Conservation (phyloP, 2,329 filamentous ascomycete genomes). For the Canariomyces notabilis region DNA sequence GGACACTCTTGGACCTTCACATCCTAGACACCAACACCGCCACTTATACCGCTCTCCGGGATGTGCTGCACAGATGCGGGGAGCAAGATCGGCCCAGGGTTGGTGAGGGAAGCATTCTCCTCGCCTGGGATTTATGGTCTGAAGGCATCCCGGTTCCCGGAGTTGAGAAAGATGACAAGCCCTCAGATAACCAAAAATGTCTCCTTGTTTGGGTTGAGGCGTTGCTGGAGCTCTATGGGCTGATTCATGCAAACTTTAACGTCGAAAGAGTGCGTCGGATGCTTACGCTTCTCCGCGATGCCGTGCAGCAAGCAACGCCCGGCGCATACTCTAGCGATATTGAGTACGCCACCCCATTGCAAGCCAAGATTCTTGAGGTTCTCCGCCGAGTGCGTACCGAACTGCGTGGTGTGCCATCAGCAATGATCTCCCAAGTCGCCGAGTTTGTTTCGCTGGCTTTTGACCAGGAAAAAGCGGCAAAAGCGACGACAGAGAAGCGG, state of each 20-base stretch:
- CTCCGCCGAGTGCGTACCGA: slow-evolving; percentile 65
- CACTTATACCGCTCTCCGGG: slow-evolving; percentile 61
- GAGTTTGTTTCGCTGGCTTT: slow-evolving; percentile 70
- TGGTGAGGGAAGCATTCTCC: slow-evolving; percentile 49
- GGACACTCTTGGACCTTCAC: slow-evolving; percentile 55
- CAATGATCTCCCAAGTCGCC: slow-evolving; percentile 64
- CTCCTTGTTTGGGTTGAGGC: slow-evolving; percentile 78
- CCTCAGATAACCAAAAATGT: slow-evolving; percentile 69
- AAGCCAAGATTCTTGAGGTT: slow-evolving; percentile 63
- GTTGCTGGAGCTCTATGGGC: slow-evolving; percentile 70
- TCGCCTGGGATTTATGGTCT: slow-evolving; percentile 67
- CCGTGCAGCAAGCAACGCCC: slow-evolving; percentile 64
- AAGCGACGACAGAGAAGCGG: slow-evolving; percentile 47
- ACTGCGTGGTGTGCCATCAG: slow-evolving; percentile 57
- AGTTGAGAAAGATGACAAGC: slow-evolving; percentile 38
- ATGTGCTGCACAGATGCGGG: slow-evolving; percentile 53
- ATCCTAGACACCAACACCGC: slow-evolving; percentile 68
- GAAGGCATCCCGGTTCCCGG: slow-evolving; percentile 54
- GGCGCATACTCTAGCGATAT: slow-evolving; percentile 66
- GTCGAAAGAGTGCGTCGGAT: slow-evolving; percentile 61
- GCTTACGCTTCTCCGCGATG: slow-evolving; percentile 63
- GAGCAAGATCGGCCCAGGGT: slow-evolving; percentile 40
- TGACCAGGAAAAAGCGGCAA: slow-evolving; percentile 32
- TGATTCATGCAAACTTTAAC: slow-evolving; percentile 62
- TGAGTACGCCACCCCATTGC: slow-evolving; percentile 68